These are phyloP conservation scores for Ballota nigra DNA, from an alignment of 257 asterid species.

Conservation along the genomic window DNA sequence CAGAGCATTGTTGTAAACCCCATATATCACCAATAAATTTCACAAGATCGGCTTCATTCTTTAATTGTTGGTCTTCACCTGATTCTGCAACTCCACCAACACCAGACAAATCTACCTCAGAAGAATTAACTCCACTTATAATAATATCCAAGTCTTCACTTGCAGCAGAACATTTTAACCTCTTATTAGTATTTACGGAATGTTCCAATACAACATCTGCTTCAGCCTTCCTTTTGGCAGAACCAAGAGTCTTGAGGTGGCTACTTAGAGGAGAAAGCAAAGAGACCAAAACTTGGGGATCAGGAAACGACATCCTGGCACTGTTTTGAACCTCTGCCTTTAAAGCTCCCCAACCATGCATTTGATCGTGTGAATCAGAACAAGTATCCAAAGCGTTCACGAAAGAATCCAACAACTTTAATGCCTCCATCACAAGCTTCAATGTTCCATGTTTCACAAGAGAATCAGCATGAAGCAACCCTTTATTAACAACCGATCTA, in stretches of 20 bases:
- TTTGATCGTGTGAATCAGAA: conserved; percentile 34
- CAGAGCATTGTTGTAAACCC: conserved; percentile 42
- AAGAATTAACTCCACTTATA: conserved; percentile 60
- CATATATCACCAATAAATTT: conserved; percentile 53
- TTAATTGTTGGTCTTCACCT: conserved; percentile 39
- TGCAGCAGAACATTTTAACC: conserved; percentile 47
- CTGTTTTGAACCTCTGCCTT: conserved; percentile 59
- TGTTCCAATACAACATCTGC: conserved; percentile 36
- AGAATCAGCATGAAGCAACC: conserved; percentile 70
- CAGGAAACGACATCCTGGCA: conserved; percentile 65
- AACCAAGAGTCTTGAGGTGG: conserved; percentile 43
- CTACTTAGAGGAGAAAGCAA: conserved; percentile 64
- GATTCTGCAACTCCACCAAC: conserved; percentile 41
- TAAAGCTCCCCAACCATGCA: conserved; percentile 45
- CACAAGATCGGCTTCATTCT: conserved; percentile 30
- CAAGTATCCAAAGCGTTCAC: conserved; percentile 40
- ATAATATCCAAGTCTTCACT: conserved; percentile 61
- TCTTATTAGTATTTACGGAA: conserved; percentile 40
- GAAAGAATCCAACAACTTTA: conserved; percentile 65
- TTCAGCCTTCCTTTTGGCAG: conserved; percentile 64
- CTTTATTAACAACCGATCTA: conserved; percentile 65
- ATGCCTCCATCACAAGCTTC: conserved; percentile 70
- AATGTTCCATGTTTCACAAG: conserved; percentile 78
- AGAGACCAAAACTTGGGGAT: conserved; percentile 74
- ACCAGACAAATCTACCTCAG: conserved; percentile 38